Evolutionary conservation across 495 filamentous ascomycete species (phyloP), one percentile per base, ranked within the genome.

Genomic region (Aspergillus panamensis): DNA sequence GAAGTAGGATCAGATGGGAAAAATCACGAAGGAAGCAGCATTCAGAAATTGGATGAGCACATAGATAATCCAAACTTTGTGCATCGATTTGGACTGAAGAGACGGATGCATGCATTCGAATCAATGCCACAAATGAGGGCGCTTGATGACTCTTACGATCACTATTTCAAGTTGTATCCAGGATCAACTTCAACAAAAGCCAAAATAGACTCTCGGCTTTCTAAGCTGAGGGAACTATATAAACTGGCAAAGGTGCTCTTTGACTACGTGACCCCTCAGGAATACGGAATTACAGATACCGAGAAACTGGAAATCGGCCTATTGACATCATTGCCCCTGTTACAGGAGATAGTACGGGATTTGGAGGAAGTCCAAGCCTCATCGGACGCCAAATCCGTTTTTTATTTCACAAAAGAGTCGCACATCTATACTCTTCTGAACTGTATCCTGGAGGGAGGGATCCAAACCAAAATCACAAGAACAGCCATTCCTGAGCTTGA

Each of bases 391-490:
- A 97, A 97, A 66, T 92, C 87, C 4, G 97, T 97, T 77, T 87
- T 97, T 76, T 98, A 98, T 74, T 98, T 98, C 69, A 98, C 94
- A 29, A 98, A 98, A 68, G 94, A 98, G 76, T 94, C 89, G 6
- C 94, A 98, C 64, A 97, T 98, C 62, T 98, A 98, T 74, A 97
- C 94, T 16, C 81, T 98, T 31, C 82, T 98, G 47, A 98, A 98
- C 73, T 97, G 95, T 71, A 97, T 98, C 60, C 78, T 98, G 32
- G 94, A 97, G 74, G 94, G 94, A 59, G 94, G 95, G 33, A 89
- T 98, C 59, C 87, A 91, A 62, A 94, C 92, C 21, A 97, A 97
- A 73, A 89, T 90, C 61, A 87, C 90, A 59, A 84, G 94, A 43
- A 89, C 87, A 65, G 90, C 90, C 30, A 98, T 98, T 61, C 94